These are phyloP conservation scores for Tolypocladium inflatum DNA, from an alignment of 2,329 filamentous ascomycete genomes.

Conservation along the genomic window DNA sequence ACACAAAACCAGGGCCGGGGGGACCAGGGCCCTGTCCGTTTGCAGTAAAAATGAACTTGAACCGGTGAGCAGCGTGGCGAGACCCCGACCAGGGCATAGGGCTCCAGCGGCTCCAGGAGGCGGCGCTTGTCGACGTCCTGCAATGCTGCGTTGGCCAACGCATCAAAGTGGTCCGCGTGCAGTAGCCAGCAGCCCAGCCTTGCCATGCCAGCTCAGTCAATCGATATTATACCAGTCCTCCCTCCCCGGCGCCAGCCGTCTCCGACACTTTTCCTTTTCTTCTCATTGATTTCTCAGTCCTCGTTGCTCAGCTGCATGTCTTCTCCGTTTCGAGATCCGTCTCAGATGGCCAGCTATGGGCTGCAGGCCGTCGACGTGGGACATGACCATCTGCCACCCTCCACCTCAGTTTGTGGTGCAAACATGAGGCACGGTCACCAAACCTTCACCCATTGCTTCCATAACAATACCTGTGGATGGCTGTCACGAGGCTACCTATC, in stretches of 20 bases:
- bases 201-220: slow-evolving; percentile 1
- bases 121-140: slow-evolving; percentile 18
- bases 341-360: not conserved
- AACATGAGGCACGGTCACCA: not conserved
- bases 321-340: not conserved
- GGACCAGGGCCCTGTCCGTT: not conserved
- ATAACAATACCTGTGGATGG: not conserved
- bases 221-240: not conserved
- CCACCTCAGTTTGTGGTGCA: not conserved
- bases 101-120: not conserved
- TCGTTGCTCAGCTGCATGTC: not conserved
- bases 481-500: not conserved
- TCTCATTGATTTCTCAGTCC: not conserved
- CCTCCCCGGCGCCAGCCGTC: not conserved
- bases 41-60: not conserved
- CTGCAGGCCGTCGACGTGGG: not conserved
- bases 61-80: not conserved
- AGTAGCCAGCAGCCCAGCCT: slow-evolving; percentile 10
- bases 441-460: not conserved
- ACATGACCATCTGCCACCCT: not conserved
- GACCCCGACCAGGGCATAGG: not conserved
- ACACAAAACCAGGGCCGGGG: not conserved
- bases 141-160: slow-evolving; percentile 32
- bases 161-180: slow-evolving; percentile 32
- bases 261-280: too few species aligned